Conservation (phyloP, 2,329 filamentous ascomycete species). For the Fusarium brachygibbosum region DNA sequence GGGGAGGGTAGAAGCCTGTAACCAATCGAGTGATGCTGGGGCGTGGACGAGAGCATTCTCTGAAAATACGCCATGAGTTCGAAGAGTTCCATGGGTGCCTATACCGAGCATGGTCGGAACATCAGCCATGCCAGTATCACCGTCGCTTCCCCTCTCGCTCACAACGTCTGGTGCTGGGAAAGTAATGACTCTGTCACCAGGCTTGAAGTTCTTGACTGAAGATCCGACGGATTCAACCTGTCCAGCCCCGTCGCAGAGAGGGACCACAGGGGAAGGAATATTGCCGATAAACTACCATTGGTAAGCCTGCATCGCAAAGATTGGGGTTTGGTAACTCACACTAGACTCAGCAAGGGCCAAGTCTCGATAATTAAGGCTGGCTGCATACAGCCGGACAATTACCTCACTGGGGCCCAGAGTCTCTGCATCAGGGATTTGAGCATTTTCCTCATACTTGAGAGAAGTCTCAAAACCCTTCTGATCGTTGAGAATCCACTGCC, state of each 20-base stretch:
- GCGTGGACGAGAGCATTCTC: slow-evolving; percentile 68
- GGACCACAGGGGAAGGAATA: slow-evolving; percentile 48
- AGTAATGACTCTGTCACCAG: slow-evolving; percentile 69
- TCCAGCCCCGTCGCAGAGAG: slow-evolving; percentile 59
- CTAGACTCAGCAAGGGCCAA: slow-evolving; percentile 56
- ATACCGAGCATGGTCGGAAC: slow-evolving; percentile 67
- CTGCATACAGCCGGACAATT: slow-evolving; percentile 68
- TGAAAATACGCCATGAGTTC: slow-evolving; percentile 69
- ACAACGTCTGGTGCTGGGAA: slow-evolving; percentile 54
- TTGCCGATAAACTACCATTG: slow-evolving; percentile 40
- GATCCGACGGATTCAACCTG: slow-evolving; percentile 64
- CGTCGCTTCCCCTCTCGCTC: slow-evolving; percentile 40
- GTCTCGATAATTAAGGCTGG: slow-evolving; percentile 64
- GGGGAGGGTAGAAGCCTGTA: slow-evolving; percentile 59
- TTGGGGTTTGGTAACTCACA: slow-evolving; percentile 43
- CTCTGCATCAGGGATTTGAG: slow-evolving; percentile 18
- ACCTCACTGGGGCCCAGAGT: slow-evolving; percentile 70
- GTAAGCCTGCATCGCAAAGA: background rate
- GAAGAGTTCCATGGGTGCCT: slow-evolving; percentile 68
- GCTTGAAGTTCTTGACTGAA: slow-evolving; percentile 60
- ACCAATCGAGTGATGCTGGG: slow-evolving; percentile 59
- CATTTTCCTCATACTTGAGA: slow-evolving; percentile 51
- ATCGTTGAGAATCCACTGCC: slow-evolving; percentile 44
- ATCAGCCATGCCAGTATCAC: slow-evolving; percentile 44
- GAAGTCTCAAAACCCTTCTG: slow-evolving; percentile 55